Base-by-base conservation (phyloP, 768 basidiomycete species). In the Tephrocybe rancida region DNA sequence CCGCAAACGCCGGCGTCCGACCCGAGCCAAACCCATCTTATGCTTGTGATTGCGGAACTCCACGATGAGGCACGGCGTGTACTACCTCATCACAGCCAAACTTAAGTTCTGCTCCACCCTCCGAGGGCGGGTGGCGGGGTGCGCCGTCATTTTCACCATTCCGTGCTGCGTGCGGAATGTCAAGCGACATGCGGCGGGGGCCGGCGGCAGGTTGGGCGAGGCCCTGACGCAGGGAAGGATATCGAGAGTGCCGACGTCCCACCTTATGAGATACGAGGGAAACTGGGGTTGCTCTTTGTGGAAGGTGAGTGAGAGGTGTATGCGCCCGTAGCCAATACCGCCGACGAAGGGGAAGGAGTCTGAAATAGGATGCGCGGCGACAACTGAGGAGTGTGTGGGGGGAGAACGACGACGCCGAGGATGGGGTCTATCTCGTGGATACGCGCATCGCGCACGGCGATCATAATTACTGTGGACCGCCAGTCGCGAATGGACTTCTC, bases 401-500 rank as follows among this genome's bases (percentile, higher is more conserved):
- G 74, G 5, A 91, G 73, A 48, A 82, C 77, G 59, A 90, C 80
- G 30, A 90, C 80, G 25, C 90, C 90, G 25, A 91, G 76, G 46
- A 91, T 78, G 1, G 87, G 85, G 62, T 90, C 81, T 41, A 71
- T 67, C 68, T 87, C 85, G 47, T 85, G 79, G 26, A 80, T 61
- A 30, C 80, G 73, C 2, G 74, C 71, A 59, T 89, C 88, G 27
- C 84, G 80, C 14, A 90, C 84, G 14, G 86, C 79, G 25, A 91
- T 79, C 10, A 86, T 74, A 37, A 90, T 76, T 14, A 82, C 79
- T 3, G 87, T 74, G 9, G 72, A 75, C 6, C 70, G 68, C 82
- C 83, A 89, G 60, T 88, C 82, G 3, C 82, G 74, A 25, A 89
- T 72, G 67, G 88, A 88, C 26, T 79, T 74, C 65, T 93, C 90